These are phyloP conservation scores for Globisporangium canariense DNA, from an alignment of 352 stramenopile species.

Conservation along the genomic window DNA sequence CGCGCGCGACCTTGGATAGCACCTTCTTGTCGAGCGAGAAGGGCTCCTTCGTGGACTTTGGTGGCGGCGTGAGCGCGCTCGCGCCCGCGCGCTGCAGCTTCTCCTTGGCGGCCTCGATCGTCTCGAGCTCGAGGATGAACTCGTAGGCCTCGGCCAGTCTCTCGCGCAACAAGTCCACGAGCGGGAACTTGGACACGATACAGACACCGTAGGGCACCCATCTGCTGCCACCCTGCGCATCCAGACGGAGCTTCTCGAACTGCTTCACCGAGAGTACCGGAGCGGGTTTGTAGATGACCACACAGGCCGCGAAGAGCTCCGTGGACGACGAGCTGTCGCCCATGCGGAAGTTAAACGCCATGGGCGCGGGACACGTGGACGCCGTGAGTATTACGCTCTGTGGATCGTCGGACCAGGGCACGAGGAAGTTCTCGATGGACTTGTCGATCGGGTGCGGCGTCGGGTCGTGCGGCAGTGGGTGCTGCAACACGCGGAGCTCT, in stretches of 20 bases:
- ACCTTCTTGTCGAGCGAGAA: slow-evolving; percentile 81
- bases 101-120: slow-evolving; percentile 31
- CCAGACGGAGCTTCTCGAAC: slow-evolving; percentile 55
- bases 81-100: slow-evolving; percentile 25
- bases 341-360: slow-evolving; percentile 79
- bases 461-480: slow-evolving; percentile 48
- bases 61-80: slow-evolving; percentile 5
- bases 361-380: slow-evolving; percentile 43
- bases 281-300: slow-evolving; percentile 80
- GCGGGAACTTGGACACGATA: slow-evolving; percentile 78
- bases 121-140: slow-evolving; percentile 71
- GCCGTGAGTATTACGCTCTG: slow-evolving; percentile 39
- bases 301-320: slow-evolving; percentile 71
- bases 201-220: slow-evolving; percentile 84
- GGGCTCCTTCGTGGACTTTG: slow-evolving; percentile 20
- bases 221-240: slow-evolving; percentile 35
- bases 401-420: slow-evolving; percentile 54
- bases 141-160: slow-evolving; percentile 80
- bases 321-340: slow-evolving; percentile 65
- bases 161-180: slow-evolving; percentile 77
- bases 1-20: slow-evolving; percentile 66
- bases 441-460: slow-evolving; percentile 47
- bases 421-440: slow-evolving; percentile 69
- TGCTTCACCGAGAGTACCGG: slow-evolving; percentile 51
- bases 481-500: slow-evolving; percentile 48